These are phyloP conservation scores for Mycosarcoma mackinlayi DNA, from an alignment of 1,284 basidiomycete species.

Conservation along the genomic window DNA sequence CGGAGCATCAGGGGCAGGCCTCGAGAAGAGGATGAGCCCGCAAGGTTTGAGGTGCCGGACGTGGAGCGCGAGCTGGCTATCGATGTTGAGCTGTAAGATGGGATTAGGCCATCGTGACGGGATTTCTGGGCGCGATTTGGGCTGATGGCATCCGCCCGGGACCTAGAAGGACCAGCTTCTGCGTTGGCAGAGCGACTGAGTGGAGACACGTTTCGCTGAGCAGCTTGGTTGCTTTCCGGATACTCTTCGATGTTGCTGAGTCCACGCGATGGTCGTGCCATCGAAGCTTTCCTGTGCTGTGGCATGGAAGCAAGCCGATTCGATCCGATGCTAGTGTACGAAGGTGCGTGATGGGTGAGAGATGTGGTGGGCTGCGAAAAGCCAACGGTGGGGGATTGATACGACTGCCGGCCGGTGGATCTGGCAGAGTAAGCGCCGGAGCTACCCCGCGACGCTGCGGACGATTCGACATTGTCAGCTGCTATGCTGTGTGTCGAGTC, in stretches of 20 bases:
- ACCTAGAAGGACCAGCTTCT: slow-evolving; percentile 16
- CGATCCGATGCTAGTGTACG: not conserved
- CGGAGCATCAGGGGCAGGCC: slow-evolving; percentile 35
- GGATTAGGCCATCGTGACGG: slow-evolving; percentile 8
- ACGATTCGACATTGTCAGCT: slow-evolving; percentile 1
- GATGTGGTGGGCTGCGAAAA: slow-evolving; percentile 6
- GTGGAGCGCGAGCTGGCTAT: slow-evolving; percentile 19
- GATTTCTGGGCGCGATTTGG: slow-evolving; percentile 4
- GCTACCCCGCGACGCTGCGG: slow-evolving; percentile 25
- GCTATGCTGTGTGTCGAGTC: not conserved
- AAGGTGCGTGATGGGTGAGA: slow-evolving; percentile 10
- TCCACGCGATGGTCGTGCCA: slow-evolving; percentile 31
- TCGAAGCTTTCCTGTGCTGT: slow-evolving; percentile 25
- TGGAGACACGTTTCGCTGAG: slow-evolving; percentile 16
- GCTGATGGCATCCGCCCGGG: slow-evolving; percentile 6
- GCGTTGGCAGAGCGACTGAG: slow-evolving; percentile 6
- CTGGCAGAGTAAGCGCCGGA: slow-evolving; percentile 19
- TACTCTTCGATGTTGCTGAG: slow-evolving; percentile 50
- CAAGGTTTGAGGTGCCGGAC: slow-evolving; percentile 9
- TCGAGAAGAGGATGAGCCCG: slow-evolving; percentile 4
- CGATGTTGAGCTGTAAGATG: slow-evolving; percentile 23
- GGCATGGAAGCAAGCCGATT: slow-evolving; percentile 31
- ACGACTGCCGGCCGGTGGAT: slow-evolving; percentile 9
- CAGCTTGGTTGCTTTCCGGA: slow-evolving; percentile 25
- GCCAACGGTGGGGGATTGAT: slow-evolving; percentile 3